phyloP scores from a whole-genome alignment of 331 rosid species.

The Cydonia oblonga region DNA sequence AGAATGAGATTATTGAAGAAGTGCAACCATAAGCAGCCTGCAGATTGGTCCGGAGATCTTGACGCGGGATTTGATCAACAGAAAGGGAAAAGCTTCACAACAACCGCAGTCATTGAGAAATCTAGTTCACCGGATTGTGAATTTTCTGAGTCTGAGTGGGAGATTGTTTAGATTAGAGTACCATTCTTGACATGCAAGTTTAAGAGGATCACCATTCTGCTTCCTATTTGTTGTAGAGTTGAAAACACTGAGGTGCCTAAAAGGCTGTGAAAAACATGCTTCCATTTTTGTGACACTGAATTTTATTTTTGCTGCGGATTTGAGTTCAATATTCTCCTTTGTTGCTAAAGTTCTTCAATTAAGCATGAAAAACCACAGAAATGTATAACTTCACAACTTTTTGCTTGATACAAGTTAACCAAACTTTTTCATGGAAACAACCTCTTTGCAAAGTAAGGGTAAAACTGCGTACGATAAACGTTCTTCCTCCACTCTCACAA shows the following conservation, averaged over 20 bases:
- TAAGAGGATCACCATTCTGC: neutral
- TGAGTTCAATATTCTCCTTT: neutral
- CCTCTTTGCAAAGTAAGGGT: no score
- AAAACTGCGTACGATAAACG: no score
- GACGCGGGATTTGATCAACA: neutral
- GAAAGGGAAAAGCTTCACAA: neutral
- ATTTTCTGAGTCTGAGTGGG: conserved; percentile 6
- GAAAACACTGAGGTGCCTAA: neutral
- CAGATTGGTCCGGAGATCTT: neutral
- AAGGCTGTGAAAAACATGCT: neutral
- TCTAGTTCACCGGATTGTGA: neutral
- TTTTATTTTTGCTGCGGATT: neutral
- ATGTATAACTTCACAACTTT: neutral
- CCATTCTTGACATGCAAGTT: neutral
- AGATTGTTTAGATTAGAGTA: neutral
- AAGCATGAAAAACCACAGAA: no score
- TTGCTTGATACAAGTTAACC: neutral
- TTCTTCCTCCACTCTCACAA: no score
- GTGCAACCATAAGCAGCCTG: neutral
- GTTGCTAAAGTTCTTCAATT: no score
- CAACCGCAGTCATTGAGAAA: neutral
- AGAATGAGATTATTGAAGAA: neutral
- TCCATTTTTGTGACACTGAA: neutral
- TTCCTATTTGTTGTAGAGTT: neutral
- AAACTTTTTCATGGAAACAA: no score